phyloP scores from a whole-genome alignment of 305 asterid genomes.

The Plantago coronopus region DNA sequence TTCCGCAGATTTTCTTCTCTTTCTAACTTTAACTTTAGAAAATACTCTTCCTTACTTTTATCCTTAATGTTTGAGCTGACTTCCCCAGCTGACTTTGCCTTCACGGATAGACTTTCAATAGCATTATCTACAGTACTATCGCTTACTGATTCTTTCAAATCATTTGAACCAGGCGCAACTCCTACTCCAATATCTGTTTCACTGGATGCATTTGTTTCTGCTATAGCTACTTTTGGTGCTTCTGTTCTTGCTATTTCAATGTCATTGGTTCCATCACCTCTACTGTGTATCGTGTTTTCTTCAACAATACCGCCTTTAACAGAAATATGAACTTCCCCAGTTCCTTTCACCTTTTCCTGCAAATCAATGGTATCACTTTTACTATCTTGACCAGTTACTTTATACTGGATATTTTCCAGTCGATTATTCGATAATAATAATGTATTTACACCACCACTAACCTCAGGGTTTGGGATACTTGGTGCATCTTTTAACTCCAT shows the following conservation, averaged over 20 bases:
- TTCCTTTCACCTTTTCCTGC: conserved; percentile 30
- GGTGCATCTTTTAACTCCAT: conserved; percentile 29
- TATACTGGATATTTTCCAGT: conserved; percentile 15
- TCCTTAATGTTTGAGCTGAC: conserved; percentile 22
- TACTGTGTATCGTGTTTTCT: conserved; percentile 19
- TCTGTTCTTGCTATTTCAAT: conserved; percentile 26
- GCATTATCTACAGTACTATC: conserved; percentile 16
- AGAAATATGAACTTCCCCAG: conserved; percentile 21
- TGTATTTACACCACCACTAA: conserved; percentile 33
- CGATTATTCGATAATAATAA: conserved; percentile 20
- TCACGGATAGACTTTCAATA: conserved; percentile 21
- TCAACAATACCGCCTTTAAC: conserved; percentile 22
- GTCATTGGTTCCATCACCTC: conserved; percentile 23
- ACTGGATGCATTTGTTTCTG: conserved; percentile 7
- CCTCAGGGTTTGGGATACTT: conserved; percentile 33
- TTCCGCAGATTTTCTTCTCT: conserved; percentile 44
- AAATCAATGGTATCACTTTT: conserved; percentile 23
- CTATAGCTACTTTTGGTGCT: conserved; percentile 11
- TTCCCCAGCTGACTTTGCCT: conserved; percentile 32
- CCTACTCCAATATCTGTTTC: neutral
- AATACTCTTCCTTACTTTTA: conserved; percentile 30
- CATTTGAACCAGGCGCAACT: conserved; percentile 13
- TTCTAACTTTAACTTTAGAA: conserved; percentile 57
- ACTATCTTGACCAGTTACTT: conserved; percentile 16
- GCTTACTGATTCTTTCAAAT: conserved; percentile 19